A percentile compares a stretch with the other conserved stretches of the same genome.
Evolutionary conservation across 495 filamentous ascomycete genomes (phyloP).

Genomic region (Bacidia rubella): DNA sequence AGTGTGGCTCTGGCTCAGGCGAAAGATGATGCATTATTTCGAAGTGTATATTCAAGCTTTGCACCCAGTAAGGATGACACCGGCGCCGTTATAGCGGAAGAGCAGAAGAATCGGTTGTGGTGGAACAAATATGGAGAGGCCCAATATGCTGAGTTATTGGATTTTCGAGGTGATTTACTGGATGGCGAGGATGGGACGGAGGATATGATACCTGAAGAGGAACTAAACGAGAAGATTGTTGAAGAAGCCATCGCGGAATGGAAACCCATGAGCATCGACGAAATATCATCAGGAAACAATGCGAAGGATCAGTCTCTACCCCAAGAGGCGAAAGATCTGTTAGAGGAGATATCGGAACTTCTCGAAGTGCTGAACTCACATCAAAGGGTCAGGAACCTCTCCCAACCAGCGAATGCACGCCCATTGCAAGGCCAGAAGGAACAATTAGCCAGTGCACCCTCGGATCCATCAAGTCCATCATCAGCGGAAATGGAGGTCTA

Average conservation of each 20-base stretch:
- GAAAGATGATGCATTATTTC: conserved; percentile 60
- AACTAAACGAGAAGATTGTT: conserved; percentile 33
- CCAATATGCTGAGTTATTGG: conserved; percentile 38
- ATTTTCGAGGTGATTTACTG: conserved; percentile 19
- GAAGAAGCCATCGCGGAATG: conserved; percentile 39
- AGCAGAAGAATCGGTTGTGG: conserved; percentile 67
- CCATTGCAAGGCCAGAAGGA: conserved; percentile 26
- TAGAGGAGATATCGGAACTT: conserved; percentile 67
- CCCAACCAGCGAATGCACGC: conserved; percentile 32
- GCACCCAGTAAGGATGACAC: conserved; percentile 74
- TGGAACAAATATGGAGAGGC: conserved; percentile 65
- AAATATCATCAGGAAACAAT: conserved; percentile 31
- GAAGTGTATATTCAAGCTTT: conserved; percentile 77
- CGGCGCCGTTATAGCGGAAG: conserved; percentile 54
- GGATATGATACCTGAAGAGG: conserved; percentile 18
- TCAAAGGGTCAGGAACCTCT: conserved; percentile 67
- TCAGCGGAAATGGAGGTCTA: conserved; percentile 59
- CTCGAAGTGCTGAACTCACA: conserved; percentile 77
- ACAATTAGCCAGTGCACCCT: conserved; percentile 32
- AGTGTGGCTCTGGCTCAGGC: conserved; percentile 40
- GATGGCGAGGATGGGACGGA: conserved; percentile 18
- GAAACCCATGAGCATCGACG: conserved; percentile 29
- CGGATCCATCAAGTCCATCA: conserved; percentile 38
- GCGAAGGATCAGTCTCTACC: conserved; percentile 31
- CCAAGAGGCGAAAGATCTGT: conserved; percentile 57